Base-by-base conservation (phyloP, 1,284 basidiomycete species). In the Rhodofomes roseus region DNA sequence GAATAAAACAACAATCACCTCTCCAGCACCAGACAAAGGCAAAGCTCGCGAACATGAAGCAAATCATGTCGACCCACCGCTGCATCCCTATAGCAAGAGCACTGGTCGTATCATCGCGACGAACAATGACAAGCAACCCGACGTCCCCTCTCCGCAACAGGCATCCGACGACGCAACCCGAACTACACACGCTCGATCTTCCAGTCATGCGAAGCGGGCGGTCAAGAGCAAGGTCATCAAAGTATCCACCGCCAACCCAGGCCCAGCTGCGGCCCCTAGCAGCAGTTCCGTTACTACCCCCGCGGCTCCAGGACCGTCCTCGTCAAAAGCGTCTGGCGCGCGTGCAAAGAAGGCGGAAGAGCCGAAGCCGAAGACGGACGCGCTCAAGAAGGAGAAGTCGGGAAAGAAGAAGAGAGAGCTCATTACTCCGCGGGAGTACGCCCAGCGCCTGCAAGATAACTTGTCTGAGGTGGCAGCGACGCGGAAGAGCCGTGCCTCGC, bases 371-470 rank as follows among this genome's bases (percentile, higher is more conserved):
- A 43, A 43, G 14, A 29, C 41, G 27, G 29, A 54, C 14, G 20
- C 54, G 29, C 23, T 46, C 22, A 66, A 69, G 64, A 67, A 66
- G 58, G 39, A 16, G 16, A 66, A 65, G 52, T 48, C 60, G 34
- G 74, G 71, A 54, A 65, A 61, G 56, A 66, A 60, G 54, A 59
- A 54, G 54, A 67, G 65, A 55, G 66, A 68, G 37, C 66, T 72
- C 12, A 34, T 74, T 16, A 73, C 70, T 2, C 78, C 78, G 5
- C 64, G 73, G 0, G 76, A 78, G 41, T 81, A 76, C 58, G 79
- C 77, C 18, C 70, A 71, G 57, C 71, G 66, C 59, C 61, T 79
- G 12, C 70, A 70, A 29, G 72, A 71, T 36, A 62, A 69, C 48
- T 36, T 66, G 54, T 61, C 63, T 56, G 60, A 62, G 53, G 48